These are phyloP conservation scores for Dryadomyces quercivorus DNA, from an alignment of 2,329 filamentous ascomycete genomes.

Conservation along the genomic window DNA sequence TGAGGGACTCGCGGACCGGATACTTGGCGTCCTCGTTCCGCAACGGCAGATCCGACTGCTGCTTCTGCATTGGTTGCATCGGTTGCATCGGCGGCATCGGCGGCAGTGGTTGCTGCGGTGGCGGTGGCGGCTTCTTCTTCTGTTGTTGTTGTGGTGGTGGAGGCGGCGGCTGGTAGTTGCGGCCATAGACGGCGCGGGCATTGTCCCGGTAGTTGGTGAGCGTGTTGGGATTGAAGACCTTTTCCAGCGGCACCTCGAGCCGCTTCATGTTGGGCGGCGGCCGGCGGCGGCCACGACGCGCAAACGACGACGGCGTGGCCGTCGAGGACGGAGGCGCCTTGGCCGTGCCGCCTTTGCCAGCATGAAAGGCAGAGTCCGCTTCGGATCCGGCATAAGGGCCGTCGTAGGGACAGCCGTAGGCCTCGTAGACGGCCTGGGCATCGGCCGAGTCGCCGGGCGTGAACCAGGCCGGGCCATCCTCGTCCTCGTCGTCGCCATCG, in stretches of 20 bases:
- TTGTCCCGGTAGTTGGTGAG: slow-evolving; percentile 53
- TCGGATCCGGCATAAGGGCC: neutral
- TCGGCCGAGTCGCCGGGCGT: slow-evolving; percentile 22
- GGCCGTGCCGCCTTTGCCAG: neutral
- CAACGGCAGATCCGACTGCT: slow-evolving; percentile 43
- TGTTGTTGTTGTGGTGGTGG: slow-evolving; percentile 14
- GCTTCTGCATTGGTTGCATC: slow-evolving; percentile 3
- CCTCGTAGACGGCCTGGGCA: slow-evolving; percentile 45
- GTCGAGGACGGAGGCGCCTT: neutral
- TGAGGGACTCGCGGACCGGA: slow-evolving; percentile 47
- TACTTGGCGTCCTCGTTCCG: slow-evolving; percentile 40
- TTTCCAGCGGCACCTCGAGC: slow-evolving; percentile 47
- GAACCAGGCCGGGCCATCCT: slow-evolving; percentile 20
- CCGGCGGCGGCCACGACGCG: slow-evolving; percentile 34
- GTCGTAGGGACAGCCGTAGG: slow-evolving; percentile 26
- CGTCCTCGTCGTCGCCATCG: slow-evolving; percentile 30
- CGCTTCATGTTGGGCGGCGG: slow-evolving; percentile 46
- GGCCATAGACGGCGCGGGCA: slow-evolving; percentile 46
- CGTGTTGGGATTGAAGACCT: slow-evolving; percentile 54
- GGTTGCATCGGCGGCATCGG: slow-evolving; percentile 6
- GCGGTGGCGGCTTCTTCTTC: neutral
- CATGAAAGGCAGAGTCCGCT: too few species aligned
- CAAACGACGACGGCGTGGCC: slow-evolving; percentile 15
- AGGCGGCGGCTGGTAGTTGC: slow-evolving; percentile 19
- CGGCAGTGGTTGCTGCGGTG: slow-evolving; percentile 13